Base-by-base conservation (phyloP, 1,139 yeast species). In the Debaryomyces nepalensis region DNA sequence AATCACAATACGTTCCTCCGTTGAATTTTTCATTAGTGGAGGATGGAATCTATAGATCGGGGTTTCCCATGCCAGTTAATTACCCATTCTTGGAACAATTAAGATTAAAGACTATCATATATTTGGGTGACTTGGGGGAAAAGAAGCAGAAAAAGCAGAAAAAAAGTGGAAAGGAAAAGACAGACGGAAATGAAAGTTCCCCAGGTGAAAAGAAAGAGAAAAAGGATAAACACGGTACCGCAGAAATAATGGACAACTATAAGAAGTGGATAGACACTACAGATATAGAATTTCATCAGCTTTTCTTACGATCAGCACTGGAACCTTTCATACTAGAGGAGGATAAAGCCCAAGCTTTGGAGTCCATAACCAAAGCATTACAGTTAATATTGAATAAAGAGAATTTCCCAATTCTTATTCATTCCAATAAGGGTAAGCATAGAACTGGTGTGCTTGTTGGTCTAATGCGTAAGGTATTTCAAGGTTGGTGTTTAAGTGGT, bases 371-470 rank as follows among this genome's bases (percentile, higher is more conserved):
- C 14, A 63, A 69, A 19, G 89, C 95, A 0, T 68, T 91, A 40
- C 75, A 79, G 47, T 59, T 87, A 33, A 73, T 88, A 45, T 62
- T 86, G 34, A 85, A 89, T 57, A 73, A 76, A 41, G 78, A 82
- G 20, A 89, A 90, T 61, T 87, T 86, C 58, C 98, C 99, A 1
- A 81, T 91, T 24, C 70, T 93, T 45, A 79, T 93, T 11, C 98
- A 93, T 61, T 88, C 97, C 3, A 89, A 91, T 61, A 93, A 93
- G 65, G 98, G 99, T 6, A 91, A 93, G 61, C 99, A 93, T 59
- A 68, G 99, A 37, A 91, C 89, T 1, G 98, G 98, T 0, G 90
- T 93, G 2, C 71, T 90, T 34, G 95, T 90, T 12, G 99, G 97
- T 0, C 75, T 88, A 19, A 83, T 91, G 79, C 69, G 99, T 39